A percentile compares a stretch with the other conserved stretches of the same genome.
These are phyloP conservation scores for Nicotiana attenuata DNA, from an alignment of 257 asterid species.

Conservation along the genomic window DNA sequence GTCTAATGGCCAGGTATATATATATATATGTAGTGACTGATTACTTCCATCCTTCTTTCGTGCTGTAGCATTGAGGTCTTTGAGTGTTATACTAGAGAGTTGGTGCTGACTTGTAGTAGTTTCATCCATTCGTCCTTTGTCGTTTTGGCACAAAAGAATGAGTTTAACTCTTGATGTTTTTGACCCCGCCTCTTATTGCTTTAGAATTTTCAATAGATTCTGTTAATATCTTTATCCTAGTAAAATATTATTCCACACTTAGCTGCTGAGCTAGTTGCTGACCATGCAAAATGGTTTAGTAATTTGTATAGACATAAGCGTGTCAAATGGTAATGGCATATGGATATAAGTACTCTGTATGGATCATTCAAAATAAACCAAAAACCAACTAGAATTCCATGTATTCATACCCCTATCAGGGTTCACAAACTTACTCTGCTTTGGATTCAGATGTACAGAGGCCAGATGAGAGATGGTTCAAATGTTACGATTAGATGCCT, in stretches of 20 bases:
- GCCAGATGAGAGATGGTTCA: conserved; percentile 66
- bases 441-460: conserved; percentile 65
- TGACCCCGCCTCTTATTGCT: neutral
- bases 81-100: neutral
- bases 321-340: neutral
- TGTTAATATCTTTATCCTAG: neutral
- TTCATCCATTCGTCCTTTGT: neutral
- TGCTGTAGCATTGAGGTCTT: neutral
- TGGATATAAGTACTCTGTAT: neutral
- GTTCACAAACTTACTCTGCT: conserved; percentile 4
- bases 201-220: neutral
- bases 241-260: neutral
- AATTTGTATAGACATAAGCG: neutral
- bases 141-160: conserved; percentile 1
- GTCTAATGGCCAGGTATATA: conserved; percentile 63
- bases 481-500: conserved; percentile 60
- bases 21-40: neutral
- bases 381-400: neutral
- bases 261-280: neutral
- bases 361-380: neutral
- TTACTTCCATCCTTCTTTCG: neutral
- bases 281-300: neutral
- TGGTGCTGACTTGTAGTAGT: neutral
- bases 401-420: neutral
- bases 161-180: neutral